phyloP scores from a whole-genome alignment of 139 green algal species.

The Mesotaenium endlicherianum region DNA sequence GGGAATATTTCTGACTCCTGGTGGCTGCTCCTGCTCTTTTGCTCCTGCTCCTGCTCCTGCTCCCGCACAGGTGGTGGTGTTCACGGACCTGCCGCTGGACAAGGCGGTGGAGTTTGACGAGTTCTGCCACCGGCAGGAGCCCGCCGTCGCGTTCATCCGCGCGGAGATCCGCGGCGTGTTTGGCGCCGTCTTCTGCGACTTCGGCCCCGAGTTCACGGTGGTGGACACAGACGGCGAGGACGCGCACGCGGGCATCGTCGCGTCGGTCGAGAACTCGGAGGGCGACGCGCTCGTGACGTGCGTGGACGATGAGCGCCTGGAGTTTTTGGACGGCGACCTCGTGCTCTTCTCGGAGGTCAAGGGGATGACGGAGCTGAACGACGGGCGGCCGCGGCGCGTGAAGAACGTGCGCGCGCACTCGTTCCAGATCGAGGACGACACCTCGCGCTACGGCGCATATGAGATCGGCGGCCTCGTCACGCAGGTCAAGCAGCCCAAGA shows the following conservation, averaged over 20 bases:
- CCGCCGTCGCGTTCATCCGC: constrained; percentile 81
- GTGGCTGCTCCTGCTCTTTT: neutral
- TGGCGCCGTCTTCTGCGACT: constrained; percentile 92
- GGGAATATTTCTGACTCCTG: neutral
- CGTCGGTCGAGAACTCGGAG: constrained; percentile 69
- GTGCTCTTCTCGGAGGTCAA: constrained; percentile 82
- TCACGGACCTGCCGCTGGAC: constrained; percentile 63
- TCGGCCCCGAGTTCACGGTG: constrained; percentile 84
- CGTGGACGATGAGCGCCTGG: constrained; percentile 95
- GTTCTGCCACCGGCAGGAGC: constrained; percentile 68
- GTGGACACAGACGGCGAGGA: constrained; percentile 82
- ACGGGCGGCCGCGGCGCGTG: constrained; percentile 57
- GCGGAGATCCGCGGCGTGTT: constrained; percentile 88
- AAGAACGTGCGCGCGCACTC: constrained; percentile 87
- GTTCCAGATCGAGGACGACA: constrained; percentile 92
- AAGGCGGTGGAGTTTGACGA: constrained; percentile 74
- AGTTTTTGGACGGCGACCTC: constrained; percentile 79
- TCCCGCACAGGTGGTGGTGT: constrained; percentile 78
- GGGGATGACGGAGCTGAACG: constrained; percentile 47
- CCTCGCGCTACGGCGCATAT: constrained; percentile 70
- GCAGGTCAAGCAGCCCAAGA: constrained; percentile 83
- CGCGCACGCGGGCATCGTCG: constrained; percentile 88
- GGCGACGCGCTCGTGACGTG: constrained; percentile 83
- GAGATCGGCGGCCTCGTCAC: constrained; percentile 83
- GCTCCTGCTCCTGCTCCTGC: neutral